Conservation (phyloP, 2,329 filamentous ascomycete species). For the Fusarium verticillioides region DNA sequence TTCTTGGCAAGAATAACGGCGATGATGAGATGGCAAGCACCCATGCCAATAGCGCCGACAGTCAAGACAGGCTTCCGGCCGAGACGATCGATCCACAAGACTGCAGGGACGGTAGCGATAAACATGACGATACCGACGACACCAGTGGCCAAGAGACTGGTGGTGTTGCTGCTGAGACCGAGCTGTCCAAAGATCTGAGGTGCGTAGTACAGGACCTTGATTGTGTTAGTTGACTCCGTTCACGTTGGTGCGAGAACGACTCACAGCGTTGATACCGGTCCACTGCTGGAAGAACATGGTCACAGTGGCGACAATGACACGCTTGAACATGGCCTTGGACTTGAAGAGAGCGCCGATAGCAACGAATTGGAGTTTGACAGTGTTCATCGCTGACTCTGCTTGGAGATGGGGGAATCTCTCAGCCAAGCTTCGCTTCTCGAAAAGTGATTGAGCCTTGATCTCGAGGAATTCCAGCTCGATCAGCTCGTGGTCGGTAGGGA, state of each 20-base stretch:
- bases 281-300: slow-evolving; percentile 69
- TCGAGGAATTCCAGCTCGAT: slow-evolving; percentile 83
- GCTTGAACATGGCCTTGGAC: slow-evolving; percentile 72
- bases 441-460: slow-evolving; percentile 81
- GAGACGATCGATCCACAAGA: slow-evolving; percentile 72
- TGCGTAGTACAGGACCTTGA: slow-evolving; percentile 69
- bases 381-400: slow-evolving; percentile 53
- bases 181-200: slow-evolving; percentile 76
- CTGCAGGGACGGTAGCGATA: slow-evolving; percentile 72
- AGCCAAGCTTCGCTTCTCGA: slow-evolving; percentile 67
- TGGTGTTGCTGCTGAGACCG: slow-evolving; percentile 64
- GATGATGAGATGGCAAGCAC: slow-evolving; percentile 75
- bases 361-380: slow-evolving; percentile 76
- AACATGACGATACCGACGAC: slow-evolving; percentile 79
- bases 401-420: slow-evolving; percentile 17
- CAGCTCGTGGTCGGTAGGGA: slow-evolving; percentile 70
- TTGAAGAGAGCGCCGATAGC: slow-evolving; percentile 73
- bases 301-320: slow-evolving; percentile 71
- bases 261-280: slow-evolving; percentile 65
- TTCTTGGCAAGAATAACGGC: slow-evolving; percentile 75
- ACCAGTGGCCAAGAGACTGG: slow-evolving; percentile 73
- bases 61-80: slow-evolving; percentile 72
- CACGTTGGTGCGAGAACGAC: accelerated
- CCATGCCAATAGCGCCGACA: slow-evolving; percentile 76
- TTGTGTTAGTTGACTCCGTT: neutral